phyloP scores from a whole-genome alignment of 75 land plant genomes.

The Picea glauca region DNA sequence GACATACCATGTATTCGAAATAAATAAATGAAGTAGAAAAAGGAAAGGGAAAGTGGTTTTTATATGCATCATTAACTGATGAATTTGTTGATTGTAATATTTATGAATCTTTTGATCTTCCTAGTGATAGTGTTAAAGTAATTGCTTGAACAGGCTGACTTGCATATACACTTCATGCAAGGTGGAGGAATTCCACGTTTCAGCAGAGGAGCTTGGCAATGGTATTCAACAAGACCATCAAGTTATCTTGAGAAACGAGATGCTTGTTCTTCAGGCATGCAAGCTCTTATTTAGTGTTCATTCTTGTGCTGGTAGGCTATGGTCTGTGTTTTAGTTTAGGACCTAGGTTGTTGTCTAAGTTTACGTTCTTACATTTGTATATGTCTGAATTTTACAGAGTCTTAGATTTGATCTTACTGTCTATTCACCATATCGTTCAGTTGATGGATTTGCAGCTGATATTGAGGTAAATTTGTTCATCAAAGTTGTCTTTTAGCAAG shows the following conservation, averaged over 20 bases:
- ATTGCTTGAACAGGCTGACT: slow-evolving; percentile 65
- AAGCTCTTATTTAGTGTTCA: slow-evolving; percentile 8
- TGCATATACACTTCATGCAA: slow-evolving; percentile 97
- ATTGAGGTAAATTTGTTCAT: slow-evolving; percentile 54
- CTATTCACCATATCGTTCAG: slow-evolving; percentile 89
- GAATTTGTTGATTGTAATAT: not conserved
- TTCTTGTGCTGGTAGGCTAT: not conserved
- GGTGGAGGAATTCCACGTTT: slow-evolving; percentile 96
- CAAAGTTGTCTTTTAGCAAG: not conserved
- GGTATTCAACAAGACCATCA: slow-evolving; percentile 97
- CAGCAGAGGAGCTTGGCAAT: slow-evolving; percentile 97
- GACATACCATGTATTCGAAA: not conserved
- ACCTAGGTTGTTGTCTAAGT: not conserved
- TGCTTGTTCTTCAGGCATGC: slow-evolving; percentile 76
- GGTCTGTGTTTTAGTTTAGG: slow-evolving; percentile 11
- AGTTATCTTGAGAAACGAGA: slow-evolving; percentile 84
- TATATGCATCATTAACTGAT: not conserved
- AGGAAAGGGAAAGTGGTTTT: not conserved
- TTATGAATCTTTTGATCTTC: not conserved
- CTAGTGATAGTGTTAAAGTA: not conserved
- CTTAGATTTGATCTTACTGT: slow-evolving; percentile 94
- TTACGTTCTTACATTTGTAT: slow-evolving; percentile 7
- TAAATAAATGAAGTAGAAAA: not conserved
- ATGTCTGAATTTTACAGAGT: slow-evolving; percentile 50
- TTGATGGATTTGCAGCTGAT: slow-evolving; percentile 90